Evolutionary conservation across 2,329 filamentous ascomycete genomes (phyloP), one percentile per base, ranked within the genome.

Genomic region (Penicillium sp.): DNA sequence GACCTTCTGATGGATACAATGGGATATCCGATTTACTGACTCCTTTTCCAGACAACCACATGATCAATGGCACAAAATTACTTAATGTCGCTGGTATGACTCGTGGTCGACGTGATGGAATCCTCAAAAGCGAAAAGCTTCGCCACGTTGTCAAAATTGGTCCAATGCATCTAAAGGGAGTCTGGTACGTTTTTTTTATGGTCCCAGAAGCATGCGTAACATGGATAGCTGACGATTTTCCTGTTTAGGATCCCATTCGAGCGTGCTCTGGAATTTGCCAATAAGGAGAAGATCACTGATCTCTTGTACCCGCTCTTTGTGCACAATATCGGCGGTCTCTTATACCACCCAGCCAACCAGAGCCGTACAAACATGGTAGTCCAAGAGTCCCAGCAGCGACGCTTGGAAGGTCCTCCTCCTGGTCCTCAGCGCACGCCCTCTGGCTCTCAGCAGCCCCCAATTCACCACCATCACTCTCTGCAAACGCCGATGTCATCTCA

Each of bases 261-360:
- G 65, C 88, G 94, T 62, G 94, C 94, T n/a, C 79, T 99, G 50
- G 94, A 97, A 67, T 97, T 99, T 71, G 94, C 94, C 61, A 99
- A 99, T 79, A 97, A 97, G 81, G 94, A 99, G 76, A 97, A 97
- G 78, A 99, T 97, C 61, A 97, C 94, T 0, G 93, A 97, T 75
- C 79, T 92, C 44, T 78, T 97, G 51, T 99, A 97, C 73, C 94
- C 94, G 48, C 80, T 99, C 45, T 99, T 99, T 72, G 94, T 97
- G 36, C 92, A 97, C 75, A 96, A 97, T 75, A 97, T 97, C 70
- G 91, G 91, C 56, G 89, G 91, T 54, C 81, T 97, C 61, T 83
- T 97, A 46, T 97, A 97, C 74, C 93, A 97, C 71, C 93, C 94
- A 0, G 67, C 70, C 18, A 97, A 97, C 71, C 88, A 91, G 69